Conservation (phyloP, 345 rosid genomes). For the Ceriops decandra region DNA sequence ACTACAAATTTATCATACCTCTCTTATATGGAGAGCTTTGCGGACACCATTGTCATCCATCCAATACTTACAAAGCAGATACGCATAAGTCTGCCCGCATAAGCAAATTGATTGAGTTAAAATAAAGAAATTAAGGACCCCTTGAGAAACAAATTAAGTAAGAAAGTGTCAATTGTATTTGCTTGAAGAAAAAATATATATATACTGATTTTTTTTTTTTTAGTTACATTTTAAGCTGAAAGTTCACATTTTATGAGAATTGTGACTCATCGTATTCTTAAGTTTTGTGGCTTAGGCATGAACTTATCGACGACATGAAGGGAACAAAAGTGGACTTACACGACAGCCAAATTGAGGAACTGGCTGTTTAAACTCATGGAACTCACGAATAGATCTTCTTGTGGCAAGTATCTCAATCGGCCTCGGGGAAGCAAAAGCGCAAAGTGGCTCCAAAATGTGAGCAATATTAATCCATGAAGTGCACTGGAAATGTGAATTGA, state of each 20-base stretch:
- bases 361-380: slow-evolving; percentile 10
- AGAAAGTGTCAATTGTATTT: not conserved
- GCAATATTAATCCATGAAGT: slow-evolving; percentile 16
- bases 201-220: too few relatives aligned
- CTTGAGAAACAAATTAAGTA: not conserved
- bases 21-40: slow-evolving; percentile 35
- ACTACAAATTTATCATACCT: slow-evolving; percentile 28
- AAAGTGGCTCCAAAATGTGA: slow-evolving; percentile 38
- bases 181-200: too few relatives aligned
- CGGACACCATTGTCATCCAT: slow-evolving; percentile 33
- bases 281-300: not conserved
- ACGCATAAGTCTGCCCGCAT: slow-evolving; percentile 25
- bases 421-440: slow-evolving; percentile 30
- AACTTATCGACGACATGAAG: not conserved
- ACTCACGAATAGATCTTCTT: slow-evolving; percentile 23
- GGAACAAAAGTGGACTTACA: slow-evolving; percentile 16
- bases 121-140: not conserved
- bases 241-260: too few relatives aligned
- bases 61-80: slow-evolving; percentile 38
- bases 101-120: too few relatives aligned
- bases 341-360: slow-evolving; percentile 32
- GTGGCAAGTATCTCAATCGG: slow-evolving; percentile 20
- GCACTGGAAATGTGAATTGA: slow-evolving; percentile 25
- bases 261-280: too few relatives aligned
- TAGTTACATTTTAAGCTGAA: too few relatives aligned